Base-by-base conservation (phyloP, 139 green algal species). In the Chlamydomonas sp. region DNA sequence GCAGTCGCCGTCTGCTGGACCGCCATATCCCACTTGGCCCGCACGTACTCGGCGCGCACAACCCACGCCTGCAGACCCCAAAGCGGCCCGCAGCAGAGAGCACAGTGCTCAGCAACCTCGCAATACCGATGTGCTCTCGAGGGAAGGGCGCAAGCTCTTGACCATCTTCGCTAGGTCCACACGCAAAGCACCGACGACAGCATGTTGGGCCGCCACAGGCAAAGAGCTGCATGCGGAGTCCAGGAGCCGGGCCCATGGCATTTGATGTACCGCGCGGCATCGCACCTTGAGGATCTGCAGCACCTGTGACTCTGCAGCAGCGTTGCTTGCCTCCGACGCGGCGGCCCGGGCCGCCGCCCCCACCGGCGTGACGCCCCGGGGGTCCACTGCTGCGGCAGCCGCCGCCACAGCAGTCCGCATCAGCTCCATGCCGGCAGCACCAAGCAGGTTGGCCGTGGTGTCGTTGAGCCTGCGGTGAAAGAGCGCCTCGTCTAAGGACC, bases 1-100 rank as follows among this genome's bases (percentile, higher is more conserved):
- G 83, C 83, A 1, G 73, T 73, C 1, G 75, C 83, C 1, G 83
- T 87, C 4, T 81, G n/a, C 73, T 87, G 83, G 14, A 87, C 62
- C 4, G 83, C 72, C 2, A n/a, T 14, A 18, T 87, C 62, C 83
- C 83, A 87, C 0, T 5, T 18, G 5, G n/a, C 7, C 5, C 73
- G 83, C 62, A 87, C 83, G 1, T 14, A 9, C 2, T 75, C 62
- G 1, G 83, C 72, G 6, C 83, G 73, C 0, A 14, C 15, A 31
- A 15, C 16, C 83, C 83, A 87, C 2, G 31, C 73, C 83, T 87
- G 62, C 77, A 49, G 49, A 1, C 31, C 31, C 31, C 31, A 6
- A 76, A 17, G 62, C 59, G 20, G 18, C 73, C n/a, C 20, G 18
- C n/a, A 61, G 8, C 6, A 14, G 15, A 59, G 14, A 80, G 57